Conservation (phyloP, 345 rosid genomes). For the Rhizophora mangle region DNA sequence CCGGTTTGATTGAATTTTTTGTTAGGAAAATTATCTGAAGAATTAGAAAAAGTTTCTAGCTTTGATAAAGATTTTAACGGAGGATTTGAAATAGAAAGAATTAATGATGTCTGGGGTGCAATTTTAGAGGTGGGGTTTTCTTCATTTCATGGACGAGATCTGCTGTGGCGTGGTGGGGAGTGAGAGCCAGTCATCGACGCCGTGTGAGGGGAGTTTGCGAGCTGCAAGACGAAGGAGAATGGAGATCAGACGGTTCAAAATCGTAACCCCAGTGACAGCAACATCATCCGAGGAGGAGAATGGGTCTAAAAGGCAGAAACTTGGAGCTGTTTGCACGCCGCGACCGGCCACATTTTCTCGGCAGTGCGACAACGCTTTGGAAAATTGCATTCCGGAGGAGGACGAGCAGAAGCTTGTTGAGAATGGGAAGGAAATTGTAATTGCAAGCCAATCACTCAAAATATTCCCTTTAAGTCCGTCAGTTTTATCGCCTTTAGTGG, state of each 20-base stretch:
- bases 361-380: slow-evolving; percentile 23
- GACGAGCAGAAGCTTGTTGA: background rate
- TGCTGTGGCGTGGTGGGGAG: slow-evolving; percentile 50
- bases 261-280: slow-evolving; percentile 26
- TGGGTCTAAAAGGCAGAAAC: slow-evolving; percentile 39
- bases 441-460: slow-evolving; percentile 10
- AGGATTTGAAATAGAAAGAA: too few species aligned
- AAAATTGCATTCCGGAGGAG: slow-evolving; percentile 3
- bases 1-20: too few species aligned
- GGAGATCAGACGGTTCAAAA: slow-evolving; percentile 55
- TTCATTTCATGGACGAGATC: slow-evolving; percentile 51
- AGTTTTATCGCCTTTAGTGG: background rate
- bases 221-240: slow-evolving; percentile 61
- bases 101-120: too few species aligned
- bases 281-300: slow-evolving; percentile 17
- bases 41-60: too few species aligned
- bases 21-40: too few species aligned
- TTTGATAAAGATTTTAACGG: too few species aligned
- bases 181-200: slow-evolving; percentile 32
- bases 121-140: too few species aligned
- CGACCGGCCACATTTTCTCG: slow-evolving; percentile 19
- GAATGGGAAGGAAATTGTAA: slow-evolving; percentile 4
- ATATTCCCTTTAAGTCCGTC: background rate
- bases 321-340: slow-evolving; percentile 16
- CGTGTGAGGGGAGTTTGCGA: slow-evolving; percentile 38